Conservation (phyloP, 805 yeast genomes). For the Zygosaccharomyces kombuchaensis region DNA sequence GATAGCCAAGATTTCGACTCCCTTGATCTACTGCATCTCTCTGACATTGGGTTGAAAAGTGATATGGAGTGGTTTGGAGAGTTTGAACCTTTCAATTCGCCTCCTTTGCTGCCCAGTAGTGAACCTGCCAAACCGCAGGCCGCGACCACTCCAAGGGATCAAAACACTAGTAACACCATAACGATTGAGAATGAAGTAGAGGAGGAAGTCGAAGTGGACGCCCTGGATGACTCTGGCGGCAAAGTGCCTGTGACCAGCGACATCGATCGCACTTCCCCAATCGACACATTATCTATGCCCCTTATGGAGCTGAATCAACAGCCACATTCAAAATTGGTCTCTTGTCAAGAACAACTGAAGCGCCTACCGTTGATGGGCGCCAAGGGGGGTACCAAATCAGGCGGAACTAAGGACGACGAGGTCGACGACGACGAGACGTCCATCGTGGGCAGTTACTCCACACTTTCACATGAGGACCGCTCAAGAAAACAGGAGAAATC, state of each 20-base stretch:
- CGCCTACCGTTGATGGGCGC: conserved; percentile 27
- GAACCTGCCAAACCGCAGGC: conserved; percentile 8
- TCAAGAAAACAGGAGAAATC: conserved; percentile 6
- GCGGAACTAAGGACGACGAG: conserved; percentile 10
- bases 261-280: conserved; percentile 32
- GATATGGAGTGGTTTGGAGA: conserved; percentile 27
- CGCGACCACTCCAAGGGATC: conserved; percentile 20
- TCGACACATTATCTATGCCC: conserved; percentile 35
- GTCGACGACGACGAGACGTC: conserved; percentile 24
- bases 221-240: conserved; percentile 7
- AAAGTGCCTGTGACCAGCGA: conserved; percentile 18
- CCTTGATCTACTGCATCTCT: conserved; percentile 18
- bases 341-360: conserved; percentile 32
- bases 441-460: conserved; percentile 16
- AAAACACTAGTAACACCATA: conserved; percentile 18
- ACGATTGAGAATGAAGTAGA: conserved; percentile 14
- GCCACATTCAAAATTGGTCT: conserved; percentile 11
- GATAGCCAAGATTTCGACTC: not conserved
- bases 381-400: not conserved
- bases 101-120: conserved; percentile 7
- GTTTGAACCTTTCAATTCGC: conserved; percentile 20
- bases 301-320: conserved; percentile 31
- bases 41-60: conserved; percentile 15
- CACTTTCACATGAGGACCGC: conserved; percentile 15
- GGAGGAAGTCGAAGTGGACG: conserved; percentile 8